These are phyloP conservation scores for Termitomyces sp. DNA, from an alignment of 1,284 basidiomycete genomes.

Conservation along the genomic window DNA sequence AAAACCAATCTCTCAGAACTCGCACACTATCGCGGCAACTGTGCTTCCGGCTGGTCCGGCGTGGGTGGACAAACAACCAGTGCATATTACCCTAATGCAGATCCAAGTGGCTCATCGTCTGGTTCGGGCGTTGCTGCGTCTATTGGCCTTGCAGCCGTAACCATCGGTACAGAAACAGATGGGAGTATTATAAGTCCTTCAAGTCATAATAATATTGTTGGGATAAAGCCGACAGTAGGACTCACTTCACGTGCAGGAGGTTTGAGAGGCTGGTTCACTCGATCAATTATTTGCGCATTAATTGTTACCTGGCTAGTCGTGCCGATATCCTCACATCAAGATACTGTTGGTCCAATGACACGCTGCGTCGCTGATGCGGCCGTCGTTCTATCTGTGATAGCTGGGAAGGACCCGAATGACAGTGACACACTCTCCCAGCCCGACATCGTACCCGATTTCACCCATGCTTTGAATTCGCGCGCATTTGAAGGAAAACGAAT, in stretches of 20 bases:
- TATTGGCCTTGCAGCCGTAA: constrained; percentile 55
- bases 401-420: constrained; percentile 51
- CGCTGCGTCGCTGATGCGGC: constrained; percentile 58
- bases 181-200: constrained; percentile 56
- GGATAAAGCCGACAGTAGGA: constrained; percentile 60
- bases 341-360: constrained; percentile 59
- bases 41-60: constrained; percentile 61
- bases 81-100: constrained; percentile 54
- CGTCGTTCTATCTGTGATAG: constrained; percentile 53
- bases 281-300: not conserved
- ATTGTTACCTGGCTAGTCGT: constrained; percentile 35
- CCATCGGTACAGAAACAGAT: constrained; percentile 64
- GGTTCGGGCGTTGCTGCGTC: constrained; percentile 59
- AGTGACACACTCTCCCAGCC: constrained; percentile 59
- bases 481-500: constrained; percentile 54
- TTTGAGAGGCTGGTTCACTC: not conserved
- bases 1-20: constrained; percentile 65
- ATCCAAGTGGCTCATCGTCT: constrained; percentile 63
- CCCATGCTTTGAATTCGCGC: constrained; percentile 41
- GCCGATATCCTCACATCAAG: constrained; percentile 58
- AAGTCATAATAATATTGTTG: constrained; percentile 49
- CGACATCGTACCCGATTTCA: constrained; percentile 47
- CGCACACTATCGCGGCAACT: constrained; percentile 51
- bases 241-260: constrained; percentile 59
- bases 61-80: constrained; percentile 59